Percentiles rank a stretch among this genome's conserved stretches.
Conservation (phyloP, 345 rosid genomes). For the Dipteronia dyeriana region DNA sequence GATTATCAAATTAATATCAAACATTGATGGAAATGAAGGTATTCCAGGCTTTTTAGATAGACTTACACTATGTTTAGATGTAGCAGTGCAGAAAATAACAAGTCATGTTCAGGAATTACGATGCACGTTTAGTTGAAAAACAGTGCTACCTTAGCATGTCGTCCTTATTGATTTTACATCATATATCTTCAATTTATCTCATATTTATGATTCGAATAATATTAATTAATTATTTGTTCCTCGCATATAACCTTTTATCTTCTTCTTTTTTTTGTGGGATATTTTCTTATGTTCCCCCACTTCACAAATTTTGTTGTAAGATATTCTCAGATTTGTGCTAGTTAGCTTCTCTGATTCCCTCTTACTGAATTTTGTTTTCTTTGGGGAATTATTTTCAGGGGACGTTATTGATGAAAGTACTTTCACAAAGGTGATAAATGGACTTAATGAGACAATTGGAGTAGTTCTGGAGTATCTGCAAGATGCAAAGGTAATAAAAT, state of each 20-base stretch:
- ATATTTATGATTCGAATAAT: neutral
- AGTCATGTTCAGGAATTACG: neutral
- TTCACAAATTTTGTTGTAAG: slow-evolving; percentile 4
- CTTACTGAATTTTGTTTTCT: slow-evolving; percentile 16
- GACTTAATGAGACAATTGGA: slow-evolving; percentile 63
- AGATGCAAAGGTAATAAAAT: slow-evolving; percentile 85
- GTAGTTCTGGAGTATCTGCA: slow-evolving; percentile 73
- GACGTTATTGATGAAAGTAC: slow-evolving; percentile 46
- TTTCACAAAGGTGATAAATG: slow-evolving; percentile 58
- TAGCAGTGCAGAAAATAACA: neutral
- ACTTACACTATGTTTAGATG: neutral
- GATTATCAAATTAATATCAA: slow-evolving; percentile 65
- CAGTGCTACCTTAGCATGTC: neutral
- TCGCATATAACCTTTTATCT: neutral
- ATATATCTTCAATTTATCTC: neutral
- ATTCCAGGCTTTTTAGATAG: neutral
- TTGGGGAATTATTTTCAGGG: slow-evolving; percentile 36
- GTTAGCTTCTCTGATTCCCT: neutral
- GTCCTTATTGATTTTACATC: neutral
- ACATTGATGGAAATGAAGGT: slow-evolving; percentile 64
- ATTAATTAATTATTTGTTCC: neutral
- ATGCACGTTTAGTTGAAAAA: neutral
- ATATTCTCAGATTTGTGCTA: slow-evolving; percentile 1
- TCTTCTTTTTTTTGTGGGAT: neutral
- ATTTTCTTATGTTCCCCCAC: neutral